Conservation (phyloP, 2,329 filamentous ascomycete species). For the Lanzia echinophila region DNA sequence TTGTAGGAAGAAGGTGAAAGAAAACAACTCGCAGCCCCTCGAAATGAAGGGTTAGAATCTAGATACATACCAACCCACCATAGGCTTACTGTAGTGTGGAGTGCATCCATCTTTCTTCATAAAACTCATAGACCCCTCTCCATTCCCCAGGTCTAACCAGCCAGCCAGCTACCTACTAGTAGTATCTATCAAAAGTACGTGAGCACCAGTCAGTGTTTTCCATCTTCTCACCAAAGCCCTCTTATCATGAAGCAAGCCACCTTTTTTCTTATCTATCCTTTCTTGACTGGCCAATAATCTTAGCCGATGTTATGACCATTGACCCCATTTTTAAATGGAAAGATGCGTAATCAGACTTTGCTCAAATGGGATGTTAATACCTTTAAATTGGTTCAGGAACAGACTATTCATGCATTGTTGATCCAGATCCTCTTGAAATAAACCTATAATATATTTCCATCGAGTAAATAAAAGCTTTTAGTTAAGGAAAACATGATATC, state of each 20-base stretch:
- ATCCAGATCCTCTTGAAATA: not conserved
- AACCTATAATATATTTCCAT: slow-evolving; percentile 8
- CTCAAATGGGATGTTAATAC: not conserved
- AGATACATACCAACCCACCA: not conserved
- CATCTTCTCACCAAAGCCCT: not conserved
- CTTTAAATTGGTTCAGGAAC: not conserved
- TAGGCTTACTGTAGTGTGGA: slow-evolving; percentile 6
- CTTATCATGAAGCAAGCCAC: not conserved
- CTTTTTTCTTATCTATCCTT: not conserved
- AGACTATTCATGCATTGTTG: not conserved
- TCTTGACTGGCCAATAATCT: not conserved
- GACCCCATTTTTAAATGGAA: too few species aligned
- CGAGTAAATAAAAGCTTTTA: slow-evolving; percentile 4
- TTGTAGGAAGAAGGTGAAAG: not conserved
- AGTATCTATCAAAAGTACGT: not conserved
- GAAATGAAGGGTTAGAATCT: not conserved
- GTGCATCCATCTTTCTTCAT: not conserved
- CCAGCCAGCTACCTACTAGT: not conserved
- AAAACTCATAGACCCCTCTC: not conserved
- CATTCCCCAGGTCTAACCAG: not conserved
- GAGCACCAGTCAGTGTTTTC: not conserved
- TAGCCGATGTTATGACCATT: too few species aligned
- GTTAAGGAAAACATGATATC: not conserved
- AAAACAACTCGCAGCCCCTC: not conserved
- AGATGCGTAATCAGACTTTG: too few species aligned